Evolutionary conservation across 208 protist species (phyloP), one percentile per base, ranked within the genome.

Genomic region (Acanthamoeba healyi): DNA sequence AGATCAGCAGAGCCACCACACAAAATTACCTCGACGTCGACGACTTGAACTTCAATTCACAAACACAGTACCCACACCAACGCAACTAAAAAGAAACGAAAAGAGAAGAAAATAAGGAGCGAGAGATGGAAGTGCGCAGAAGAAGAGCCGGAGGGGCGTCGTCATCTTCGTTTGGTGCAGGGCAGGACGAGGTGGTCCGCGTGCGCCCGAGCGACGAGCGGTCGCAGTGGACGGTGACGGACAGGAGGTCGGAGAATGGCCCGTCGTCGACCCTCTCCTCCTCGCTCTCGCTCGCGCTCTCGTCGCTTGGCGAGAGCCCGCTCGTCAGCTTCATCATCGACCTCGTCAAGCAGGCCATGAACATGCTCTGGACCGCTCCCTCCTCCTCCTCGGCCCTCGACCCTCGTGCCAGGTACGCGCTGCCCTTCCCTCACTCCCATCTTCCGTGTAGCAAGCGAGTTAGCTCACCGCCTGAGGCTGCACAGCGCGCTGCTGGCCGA

Each of bases 261-360:
- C n/a, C n/a, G n/a, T 44, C 67, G 15, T 40, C 72, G 0, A 32
- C 38, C 14, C 24, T 56, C 44, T 58, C 32, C 9, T 19, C 26
- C 74, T 22, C 74, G 6, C 2, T 84, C n/a, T 40, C 42, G 9
- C 15, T 26, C 22, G 74, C 74, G 17, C 32, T 84, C 3, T 32
- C 74, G 0, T 84, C 74, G 15, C 74, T 84, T 2, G 44, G 74
- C n/a, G 42, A 49, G 24, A 84, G 42, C 44, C 44, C 74, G 19
- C 44, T 84, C 42, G 74, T 84, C 32, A 58, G 42, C 74, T 56
- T 49, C 44, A 49, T 84, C 44, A 38, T 84, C 42, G 74, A 84
- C 44, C 74, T 84, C 74, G 38, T 84, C 74, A 84, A 56, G 74
- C 74, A 56, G 44, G 74, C 74, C n/a, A n/a, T 84, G n/a, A 58